These are phyloP conservation scores for Penicillium sp. DNA, from an alignment of 2,329 filamentous ascomycete genomes.

Conservation along the genomic window DNA sequence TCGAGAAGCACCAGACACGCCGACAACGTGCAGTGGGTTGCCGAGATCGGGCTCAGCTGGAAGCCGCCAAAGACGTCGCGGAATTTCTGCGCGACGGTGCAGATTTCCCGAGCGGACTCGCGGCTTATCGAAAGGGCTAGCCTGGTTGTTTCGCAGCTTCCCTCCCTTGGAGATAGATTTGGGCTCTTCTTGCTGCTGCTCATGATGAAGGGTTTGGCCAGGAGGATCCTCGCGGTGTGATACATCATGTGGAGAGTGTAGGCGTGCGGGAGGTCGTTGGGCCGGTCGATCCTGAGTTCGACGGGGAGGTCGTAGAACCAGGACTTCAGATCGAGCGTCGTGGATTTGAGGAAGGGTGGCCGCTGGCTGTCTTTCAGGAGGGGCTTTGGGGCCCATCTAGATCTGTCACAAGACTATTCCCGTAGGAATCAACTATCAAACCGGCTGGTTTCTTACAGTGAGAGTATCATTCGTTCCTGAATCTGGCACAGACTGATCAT, in stretches of 20 bases:
- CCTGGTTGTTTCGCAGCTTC: not conserved
- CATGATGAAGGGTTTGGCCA: not conserved
- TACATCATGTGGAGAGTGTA: not conserved
- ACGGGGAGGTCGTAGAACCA: not conserved
- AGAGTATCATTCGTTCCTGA: not conserved
- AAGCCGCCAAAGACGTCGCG: constrained; percentile 41
- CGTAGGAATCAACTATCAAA: not conserved
- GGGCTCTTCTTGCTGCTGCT: not conserved
- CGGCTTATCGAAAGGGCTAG: not conserved
- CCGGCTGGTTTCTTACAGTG: not conserved
- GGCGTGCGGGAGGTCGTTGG: not conserved
- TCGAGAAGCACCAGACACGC: constrained; percentile 31
- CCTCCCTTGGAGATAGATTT: not conserved
- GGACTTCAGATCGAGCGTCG: not conserved
- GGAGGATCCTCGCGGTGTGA: not conserved
- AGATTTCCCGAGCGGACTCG: constrained; percentile 24
- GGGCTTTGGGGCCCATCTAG: not conserved
- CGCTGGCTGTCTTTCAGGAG: not conserved
- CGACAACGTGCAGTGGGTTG: constrained; percentile 43
- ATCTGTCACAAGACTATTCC: not conserved
- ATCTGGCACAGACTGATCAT: not conserved
- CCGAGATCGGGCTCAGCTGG: constrained; percentile 39
- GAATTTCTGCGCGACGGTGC: constrained; percentile 36
- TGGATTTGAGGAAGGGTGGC: not conserved
- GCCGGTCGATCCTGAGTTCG: not conserved